phyloP scores from a whole-genome alignment of 768 basidiomycete genomes.

The Mycena epipterygia region DNA sequence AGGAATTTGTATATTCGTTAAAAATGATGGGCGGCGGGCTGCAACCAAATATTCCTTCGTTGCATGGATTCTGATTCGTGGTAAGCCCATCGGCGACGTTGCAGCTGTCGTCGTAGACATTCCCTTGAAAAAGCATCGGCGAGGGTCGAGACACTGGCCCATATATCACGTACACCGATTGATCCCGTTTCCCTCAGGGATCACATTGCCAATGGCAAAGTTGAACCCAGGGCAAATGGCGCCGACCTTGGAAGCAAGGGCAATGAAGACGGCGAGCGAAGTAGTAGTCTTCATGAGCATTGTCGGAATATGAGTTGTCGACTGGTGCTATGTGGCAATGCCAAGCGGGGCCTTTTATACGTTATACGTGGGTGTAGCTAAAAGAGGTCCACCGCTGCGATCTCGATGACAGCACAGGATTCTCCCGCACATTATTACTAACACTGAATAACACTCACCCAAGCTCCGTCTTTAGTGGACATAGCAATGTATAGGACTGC shows the following conservation, averaged over 20 bases:
- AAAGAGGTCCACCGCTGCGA: too few relatives aligned
- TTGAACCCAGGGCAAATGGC: slow-evolving; percentile 48
- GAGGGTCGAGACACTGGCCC: neutral
- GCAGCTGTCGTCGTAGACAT: slow-evolving; percentile 47
- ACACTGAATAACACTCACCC: too few relatives aligned
- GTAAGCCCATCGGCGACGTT: slow-evolving; percentile 45
- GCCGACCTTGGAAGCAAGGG: slow-evolving; percentile 18
- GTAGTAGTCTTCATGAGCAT: neutral
- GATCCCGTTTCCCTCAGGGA: slow-evolving; percentile 31
- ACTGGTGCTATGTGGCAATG: too few relatives aligned
- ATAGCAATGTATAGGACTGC: too few relatives aligned
- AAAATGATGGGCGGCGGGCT: slow-evolving; percentile 46
- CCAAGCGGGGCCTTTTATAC: too few relatives aligned
- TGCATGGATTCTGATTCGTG: slow-evolving; percentile 47
- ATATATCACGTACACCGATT: neutral
- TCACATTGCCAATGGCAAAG: slow-evolving; percentile 45
- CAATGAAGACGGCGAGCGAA: neutral
- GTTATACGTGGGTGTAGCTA: too few relatives aligned
- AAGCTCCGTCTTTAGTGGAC: too few relatives aligned
- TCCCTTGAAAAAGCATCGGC: slow-evolving; percentile 41
- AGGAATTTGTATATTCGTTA: slow-evolving; percentile 44
- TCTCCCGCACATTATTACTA: too few relatives aligned
- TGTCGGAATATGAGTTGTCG: too few relatives aligned
- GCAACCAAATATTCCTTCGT: slow-evolving; percentile 46
- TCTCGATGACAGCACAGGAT: too few relatives aligned